A percentile compares a stretch with the other conserved stretches of the same genome.
phyloP scores from a whole-genome alignment of 129 eudicot species.

The Flaveria ramosissima region DNA sequence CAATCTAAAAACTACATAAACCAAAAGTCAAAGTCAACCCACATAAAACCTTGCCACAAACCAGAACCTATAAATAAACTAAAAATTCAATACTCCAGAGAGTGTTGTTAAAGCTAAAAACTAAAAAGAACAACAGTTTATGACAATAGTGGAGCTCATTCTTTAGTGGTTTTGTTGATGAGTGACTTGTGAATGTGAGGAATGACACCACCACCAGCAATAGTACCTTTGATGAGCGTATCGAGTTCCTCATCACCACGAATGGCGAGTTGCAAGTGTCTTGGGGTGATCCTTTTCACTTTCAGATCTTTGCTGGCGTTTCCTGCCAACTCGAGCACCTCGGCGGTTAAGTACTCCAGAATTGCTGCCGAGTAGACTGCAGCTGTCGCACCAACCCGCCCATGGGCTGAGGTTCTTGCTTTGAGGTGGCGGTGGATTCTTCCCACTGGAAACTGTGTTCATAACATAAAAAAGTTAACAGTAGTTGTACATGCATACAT shows the following conservation, averaged over 20 bases:
- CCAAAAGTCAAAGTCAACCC: slow-evolving; percentile 24
- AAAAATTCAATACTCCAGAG: slow-evolving; percentile 20
- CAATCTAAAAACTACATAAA: slow-evolving; percentile 21
- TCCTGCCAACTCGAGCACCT: slow-evolving; percentile 74
- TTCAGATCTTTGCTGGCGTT: slow-evolving; percentile 80
- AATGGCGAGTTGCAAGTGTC: slow-evolving; percentile 74
- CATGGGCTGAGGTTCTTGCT: slow-evolving; percentile 61
- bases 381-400: slow-evolving; percentile 73
- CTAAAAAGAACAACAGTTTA: slow-evolving; percentile 15
- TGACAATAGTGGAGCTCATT: slow-evolving; percentile 30
- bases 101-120: slow-evolving; percentile 17
- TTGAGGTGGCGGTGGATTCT: slow-evolving; percentile 74
- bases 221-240: slow-evolving; percentile 74
- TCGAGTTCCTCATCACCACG: slow-evolving; percentile 77
- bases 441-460: slow-evolving; percentile 66
- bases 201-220: slow-evolving; percentile 94
- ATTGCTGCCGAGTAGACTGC: slow-evolving; percentile 80
- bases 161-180: slow-evolving; percentile 83
- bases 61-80: slow-evolving; percentile 22
- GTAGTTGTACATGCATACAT: background rate
- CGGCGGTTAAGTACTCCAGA: slow-evolving; percentile 71
- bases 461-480: background rate
- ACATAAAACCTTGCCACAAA: slow-evolving; percentile 25
- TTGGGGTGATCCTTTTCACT: slow-evolving; percentile 75
- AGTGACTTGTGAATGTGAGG: slow-evolving; percentile 95